These are phyloP conservation scores for Termitomyces sp. DNA, from an alignment of 768 basidiomycete species.

Conservation along the genomic window DNA sequence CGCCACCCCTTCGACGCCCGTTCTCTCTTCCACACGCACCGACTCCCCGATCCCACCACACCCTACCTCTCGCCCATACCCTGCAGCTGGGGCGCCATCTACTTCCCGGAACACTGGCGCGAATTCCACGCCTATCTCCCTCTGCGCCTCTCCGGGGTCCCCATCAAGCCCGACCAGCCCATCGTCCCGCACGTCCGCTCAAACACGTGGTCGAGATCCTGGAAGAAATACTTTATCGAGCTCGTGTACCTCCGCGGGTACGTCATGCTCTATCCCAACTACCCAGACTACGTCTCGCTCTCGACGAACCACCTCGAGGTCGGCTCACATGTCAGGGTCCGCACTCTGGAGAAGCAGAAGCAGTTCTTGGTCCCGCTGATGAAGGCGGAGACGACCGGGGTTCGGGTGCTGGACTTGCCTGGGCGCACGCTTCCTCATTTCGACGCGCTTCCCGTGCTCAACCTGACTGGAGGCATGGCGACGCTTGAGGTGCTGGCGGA, in stretches of 20 bases:
- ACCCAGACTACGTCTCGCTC: constrained; percentile 58
- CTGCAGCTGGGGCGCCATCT: constrained; percentile 89
- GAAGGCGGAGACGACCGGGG: constrained; percentile 31
- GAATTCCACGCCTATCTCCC: constrained; percentile 79
- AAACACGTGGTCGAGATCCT: constrained; percentile 74
- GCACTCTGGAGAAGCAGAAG: constrained; percentile 51
- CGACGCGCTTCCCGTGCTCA: constrained; percentile 58
- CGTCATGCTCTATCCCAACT: constrained; percentile 89
- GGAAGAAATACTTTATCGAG: constrained; percentile 91
- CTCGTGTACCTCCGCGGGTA: constrained; percentile 76
- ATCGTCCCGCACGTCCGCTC: constrained; percentile 76
- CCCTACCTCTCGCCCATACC: constrained; percentile 86
- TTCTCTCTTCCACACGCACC: constrained; percentile 39
- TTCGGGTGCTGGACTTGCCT: constrained; percentile 56
- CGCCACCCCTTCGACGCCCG: constrained; percentile 65
- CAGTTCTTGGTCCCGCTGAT: constrained; percentile 62
- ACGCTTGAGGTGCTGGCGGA: constrained; percentile 24
- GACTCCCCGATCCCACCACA: constrained; percentile 37
- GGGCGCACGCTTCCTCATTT: constrained; percentile 42
- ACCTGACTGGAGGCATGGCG: constrained; percentile 51
- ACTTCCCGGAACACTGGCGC: constrained; percentile 86
- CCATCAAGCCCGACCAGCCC: constrained; percentile 30
- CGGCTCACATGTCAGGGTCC: constrained; percentile 70
- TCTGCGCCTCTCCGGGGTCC: constrained; percentile 55
- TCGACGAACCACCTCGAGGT: constrained; percentile 91